Evolutionary conservation across 2,329 filamentous ascomycete genomes (phyloP), one percentile per base, ranked within the genome.

Genomic region (Coniochaeta pulveracea): DNA sequence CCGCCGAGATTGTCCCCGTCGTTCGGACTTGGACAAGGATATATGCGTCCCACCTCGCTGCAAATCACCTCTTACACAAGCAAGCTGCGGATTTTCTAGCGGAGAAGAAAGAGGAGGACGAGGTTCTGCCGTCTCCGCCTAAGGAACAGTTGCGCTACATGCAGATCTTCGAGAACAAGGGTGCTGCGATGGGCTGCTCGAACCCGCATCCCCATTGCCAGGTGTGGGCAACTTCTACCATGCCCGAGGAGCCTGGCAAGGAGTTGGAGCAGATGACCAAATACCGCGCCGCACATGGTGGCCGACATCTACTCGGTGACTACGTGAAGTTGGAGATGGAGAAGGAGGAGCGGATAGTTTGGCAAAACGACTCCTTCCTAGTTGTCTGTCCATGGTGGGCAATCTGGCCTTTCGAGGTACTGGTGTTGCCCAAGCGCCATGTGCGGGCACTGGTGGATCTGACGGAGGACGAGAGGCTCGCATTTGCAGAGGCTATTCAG

Each of bases 131-230:
- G 11, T 7, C 21, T n/a, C 58, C 61, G 18, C 80, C 85, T 4
- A 75, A 69, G 33, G 72, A 82, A 34, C 85, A 93, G 57, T 85
- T 93, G 48, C 76, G 82, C 34, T 96, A 93, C 61, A 95, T 98
- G 88, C 91, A 98, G 54, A 96, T 98, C 43, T 98, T 98, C 42
- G 91, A 98, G 62, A 98, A 98, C 66, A 98, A 98, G 61, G 91
- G 91, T 33, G 77, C 83, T 1, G 85, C 89, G 9, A 98, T 98
- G 91, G 91, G 91, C 33, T 98, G 91, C 64, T 96, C 89, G 2
- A 98, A 98, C 55, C 91, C 91, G 1, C 91, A 98, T 55, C 91
- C 91, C 1, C 91, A 98, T 59, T 89, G 91, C 38, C 91, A 98
- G 56, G 70, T 95, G 41, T 98, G 91, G 91, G 91, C 85, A 3